Evolutionary conservation across 1,139 yeast species (phyloP), one percentile per base, ranked within the genome.

Genomic region (Yamadazyma kanchanaburiensis): DNA sequence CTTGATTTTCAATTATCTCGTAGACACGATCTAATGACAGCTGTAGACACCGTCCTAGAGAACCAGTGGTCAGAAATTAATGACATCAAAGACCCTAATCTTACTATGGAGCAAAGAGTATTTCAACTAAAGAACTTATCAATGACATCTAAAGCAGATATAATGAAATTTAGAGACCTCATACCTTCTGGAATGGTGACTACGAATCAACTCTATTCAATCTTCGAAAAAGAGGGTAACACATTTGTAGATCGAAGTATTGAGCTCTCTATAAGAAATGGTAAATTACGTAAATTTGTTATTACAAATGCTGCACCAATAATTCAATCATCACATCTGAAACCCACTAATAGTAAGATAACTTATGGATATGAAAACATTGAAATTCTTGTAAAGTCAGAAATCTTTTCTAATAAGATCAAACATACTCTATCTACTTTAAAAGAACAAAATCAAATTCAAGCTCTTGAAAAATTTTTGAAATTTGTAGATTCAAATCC

Each of bases 291-390:
- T 18, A 63, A 63, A 37, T 68, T 68, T 37, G 52, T 67, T 20
- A 67, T 68, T 10, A 55, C 68, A 15, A 68, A 68, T 38, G 73
- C 74, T 0, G 57, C 69, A 11, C 74, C 74, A 1, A 64, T 68
- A 4, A 62, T 68, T 21, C 68, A 58, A 62, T 51, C 64, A 26
- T 52, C 62, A 2, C 53, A 56, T 5, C 60, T 56, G 25, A 53
- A 52, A 28, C 24, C 26, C 14, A 54, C 49, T 27, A 60, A 52
- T 31, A 67, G 63, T 0, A 66, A 58, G 35, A 58, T 64, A 9
- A 59, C 70, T 1, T 68, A 68, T 37, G 74, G 74, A 3, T 64
- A 56, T 39, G 74, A 68, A 37, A 61, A 67, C 37, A 64, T 66
- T 6, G 74, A 67, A 36, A 54, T 68, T 3, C 38, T 68, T 9